phyloP scores from a whole-genome alignment of 2,329 filamentous ascomycete genomes.

The Xylariaceae sp. region DNA sequence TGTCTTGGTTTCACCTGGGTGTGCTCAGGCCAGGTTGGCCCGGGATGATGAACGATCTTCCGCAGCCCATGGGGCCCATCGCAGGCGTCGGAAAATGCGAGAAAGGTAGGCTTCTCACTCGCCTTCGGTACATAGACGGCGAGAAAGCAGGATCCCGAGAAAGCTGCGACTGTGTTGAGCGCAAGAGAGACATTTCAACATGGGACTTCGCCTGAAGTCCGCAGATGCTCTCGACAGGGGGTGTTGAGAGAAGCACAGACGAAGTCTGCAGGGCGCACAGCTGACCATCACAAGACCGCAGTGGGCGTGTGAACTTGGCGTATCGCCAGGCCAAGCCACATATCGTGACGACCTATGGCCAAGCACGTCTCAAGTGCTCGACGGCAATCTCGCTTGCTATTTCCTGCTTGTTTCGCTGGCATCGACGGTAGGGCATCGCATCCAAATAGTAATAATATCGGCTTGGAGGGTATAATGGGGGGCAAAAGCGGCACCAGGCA shows the following conservation, averaged over 20 bases:
- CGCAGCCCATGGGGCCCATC: too few species aligned
- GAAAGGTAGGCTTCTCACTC: background rate
- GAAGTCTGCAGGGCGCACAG: background rate
- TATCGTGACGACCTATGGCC: background rate
- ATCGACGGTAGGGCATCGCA: background rate
- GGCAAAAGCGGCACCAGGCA: background rate
- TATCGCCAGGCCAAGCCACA: background rate
- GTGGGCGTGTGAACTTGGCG: background rate
- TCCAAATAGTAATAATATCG: background rate
- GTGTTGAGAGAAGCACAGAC: too few species aligned
- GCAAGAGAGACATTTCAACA: background rate
- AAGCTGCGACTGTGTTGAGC: background rate
- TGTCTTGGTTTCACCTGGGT: too few species aligned
- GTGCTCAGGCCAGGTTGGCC: too few species aligned
- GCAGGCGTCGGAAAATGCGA: too few species aligned
- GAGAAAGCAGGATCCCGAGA: background rate
- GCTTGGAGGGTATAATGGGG: background rate
- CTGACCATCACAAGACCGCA: background rate
- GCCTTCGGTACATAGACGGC: background rate
- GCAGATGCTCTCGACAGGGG: too few species aligned
- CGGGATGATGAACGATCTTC: too few species aligned
- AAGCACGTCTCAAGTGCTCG: background rate
- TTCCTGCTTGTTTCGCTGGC: too few species aligned
- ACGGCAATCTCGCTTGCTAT: background rate
- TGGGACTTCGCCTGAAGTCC: too few species aligned